These are phyloP conservation scores for Radiomyces spectabilis DNA, from an alignment of 192 early-diverging fungal species.

Conservation along the genomic window DNA sequence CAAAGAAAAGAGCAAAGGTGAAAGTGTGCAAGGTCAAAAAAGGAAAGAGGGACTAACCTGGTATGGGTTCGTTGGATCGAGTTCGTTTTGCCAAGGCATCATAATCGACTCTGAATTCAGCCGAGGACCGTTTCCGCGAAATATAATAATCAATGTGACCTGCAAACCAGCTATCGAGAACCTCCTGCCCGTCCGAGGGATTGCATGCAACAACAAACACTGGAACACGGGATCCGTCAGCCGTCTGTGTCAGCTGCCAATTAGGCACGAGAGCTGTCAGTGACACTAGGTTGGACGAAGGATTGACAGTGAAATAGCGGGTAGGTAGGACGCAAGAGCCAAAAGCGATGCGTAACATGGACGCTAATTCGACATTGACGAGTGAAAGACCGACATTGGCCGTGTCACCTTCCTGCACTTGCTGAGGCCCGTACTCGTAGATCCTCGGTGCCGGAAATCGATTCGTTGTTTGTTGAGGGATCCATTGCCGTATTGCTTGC, in stretches of 20 bases:
- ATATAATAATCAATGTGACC: background rate
- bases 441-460: slow-evolving; percentile 12
- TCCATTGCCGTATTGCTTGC: no score
- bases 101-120: background rate
- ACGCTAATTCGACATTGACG: slow-evolving; percentile 1
- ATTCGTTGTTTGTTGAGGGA: slow-evolving; percentile 3
- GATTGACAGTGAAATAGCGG: slow-evolving; percentile 20
- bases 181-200: background rate
- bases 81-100: background rate
- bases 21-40: no score
- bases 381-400: slow-evolving; percentile 6
- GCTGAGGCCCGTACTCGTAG: slow-evolving; percentile 4
- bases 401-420: slow-evolving; percentile 8
- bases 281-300: background rate
- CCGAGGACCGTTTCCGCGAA: background rate
- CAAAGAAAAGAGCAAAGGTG: no score
- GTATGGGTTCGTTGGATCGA: slow-evolving; percentile 51
- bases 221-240: background rate
- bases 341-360: slow-evolving; percentile 30
- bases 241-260: background rate
- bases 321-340: slow-evolving; percentile 34
- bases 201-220: background rate
- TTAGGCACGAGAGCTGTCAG: background rate
- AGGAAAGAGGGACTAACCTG: no score
- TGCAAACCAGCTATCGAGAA: background rate